Percentiles rank a stretch among this genome's conserved stretches.
phyloP scores from a whole-genome alignment of 2,329 filamentous ascomycete genomes.

The Nothopassalora personata region DNA sequence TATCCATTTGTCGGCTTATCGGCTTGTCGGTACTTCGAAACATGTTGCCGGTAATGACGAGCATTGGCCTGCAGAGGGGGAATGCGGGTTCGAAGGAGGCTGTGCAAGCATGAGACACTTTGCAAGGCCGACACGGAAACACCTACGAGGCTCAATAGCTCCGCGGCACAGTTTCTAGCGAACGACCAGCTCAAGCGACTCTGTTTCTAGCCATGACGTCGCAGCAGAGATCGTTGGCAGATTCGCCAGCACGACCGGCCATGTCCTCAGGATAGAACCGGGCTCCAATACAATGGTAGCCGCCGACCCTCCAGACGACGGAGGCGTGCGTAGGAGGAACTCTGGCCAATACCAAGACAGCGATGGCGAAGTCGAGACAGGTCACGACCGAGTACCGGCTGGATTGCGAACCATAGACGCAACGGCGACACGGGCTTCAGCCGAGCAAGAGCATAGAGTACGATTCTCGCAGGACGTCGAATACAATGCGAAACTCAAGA shows the following conservation, averaged over 20 bases:
- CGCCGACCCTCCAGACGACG: constrained; percentile 6
- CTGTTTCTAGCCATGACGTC: not conserved
- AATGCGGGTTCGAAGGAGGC: not conserved
- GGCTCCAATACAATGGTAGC: not conserved
- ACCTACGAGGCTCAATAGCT: not conserved
- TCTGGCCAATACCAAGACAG: constrained; percentile 16
- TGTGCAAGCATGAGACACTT: not conserved
- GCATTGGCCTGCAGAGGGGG: not conserved
- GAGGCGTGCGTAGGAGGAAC: constrained; percentile 18
- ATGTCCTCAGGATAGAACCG: not conserved
- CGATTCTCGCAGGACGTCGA: constrained; percentile 26
- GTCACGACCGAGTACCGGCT: constrained; percentile 11
- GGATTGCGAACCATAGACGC: constrained; percentile 2
- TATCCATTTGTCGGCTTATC: not conserved
- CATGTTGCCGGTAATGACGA: not conserved
- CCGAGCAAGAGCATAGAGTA: constrained; percentile 18
- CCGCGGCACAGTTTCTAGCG: not conserved
- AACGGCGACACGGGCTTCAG: not conserved
- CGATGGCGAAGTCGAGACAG: not conserved
- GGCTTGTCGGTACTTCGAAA: not conserved
- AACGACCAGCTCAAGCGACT: not conserved
- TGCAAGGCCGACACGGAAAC: not conserved
- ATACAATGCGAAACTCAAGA: constrained; percentile 24
- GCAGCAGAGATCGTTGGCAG: not conserved
- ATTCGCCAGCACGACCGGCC: not conserved